Evolutionary conservation across 352 stramenopile species (phyloP), one percentile per base, ranked within the genome.

Genomic region (Phytophthora lateralis): DNA sequence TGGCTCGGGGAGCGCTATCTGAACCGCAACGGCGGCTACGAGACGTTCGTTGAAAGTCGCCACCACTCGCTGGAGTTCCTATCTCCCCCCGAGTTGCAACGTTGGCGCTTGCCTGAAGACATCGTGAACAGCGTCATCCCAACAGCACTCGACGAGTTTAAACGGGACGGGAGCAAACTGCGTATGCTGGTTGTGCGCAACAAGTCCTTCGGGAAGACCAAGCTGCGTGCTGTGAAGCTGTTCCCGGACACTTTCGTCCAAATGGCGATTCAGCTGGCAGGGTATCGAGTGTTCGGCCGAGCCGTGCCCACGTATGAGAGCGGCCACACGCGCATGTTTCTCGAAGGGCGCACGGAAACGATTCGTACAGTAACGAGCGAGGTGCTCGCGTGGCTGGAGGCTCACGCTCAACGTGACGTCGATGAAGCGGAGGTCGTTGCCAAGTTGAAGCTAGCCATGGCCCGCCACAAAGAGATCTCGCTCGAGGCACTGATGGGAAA

Each of bases 221-320:
- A 80, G 26, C 88, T 98, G 27, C 97, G 96, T 57, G 46, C 73
- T 0, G 66, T 83, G 26, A 74, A 73, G 14, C 82, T 97, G 42
- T 97, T 93, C 42, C 93, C 96, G 3, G 96, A 98, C 75, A 93
- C 91, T 8, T 98, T 96, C 57, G 81, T 97, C 20, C 96, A 99
- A 73, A 91, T 98, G 74, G 92, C 82, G 8, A 95, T 98, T 46
- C 95, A 99, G 62, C 70, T 98, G 14, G 92, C 91, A 1, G 87
- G 89, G 0, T 98, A 90, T 58, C 80, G 89, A 50, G 77, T 98
- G 1, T 97, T 91, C 80, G 80, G 83, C 2, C 73, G 95, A 46
- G 76, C 87, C 42, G 88, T 93, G 4, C 92, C 90, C 18, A 98
- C 95, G 6, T 98, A 99, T 63, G 96, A 99, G 70, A 96, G 94